A percentile compares a stretch with the other conserved stretches of the same genome.
Evolutionary conservation across 352 stramenopile species (phyloP).

Genomic region (Globisporangium cylindrosporum): DNA sequence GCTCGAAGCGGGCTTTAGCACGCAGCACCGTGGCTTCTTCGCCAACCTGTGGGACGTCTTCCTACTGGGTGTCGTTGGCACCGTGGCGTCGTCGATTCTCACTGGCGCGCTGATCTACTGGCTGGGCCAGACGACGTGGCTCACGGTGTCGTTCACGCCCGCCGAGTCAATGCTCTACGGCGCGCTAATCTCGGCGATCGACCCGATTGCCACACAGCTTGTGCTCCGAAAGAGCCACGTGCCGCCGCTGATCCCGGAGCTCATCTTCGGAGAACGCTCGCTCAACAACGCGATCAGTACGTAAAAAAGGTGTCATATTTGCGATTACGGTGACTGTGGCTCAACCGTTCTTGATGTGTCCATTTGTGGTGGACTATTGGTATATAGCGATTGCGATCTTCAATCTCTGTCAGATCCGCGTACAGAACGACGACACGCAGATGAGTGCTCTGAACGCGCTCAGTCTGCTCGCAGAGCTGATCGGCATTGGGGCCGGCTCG

Average conservation of each 20-base stretch:
- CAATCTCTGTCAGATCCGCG: slow-evolving; percentile 53
- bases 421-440: slow-evolving; percentile 48
- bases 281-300: slow-evolving; percentile 86
- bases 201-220: slow-evolving; percentile 89
- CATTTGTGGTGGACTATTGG: not conserved
- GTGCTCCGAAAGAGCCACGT: slow-evolving; percentile 87
- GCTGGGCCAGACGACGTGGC: slow-evolving; percentile 30
- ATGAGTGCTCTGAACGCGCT: slow-evolving; percentile 32
- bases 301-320: not conserved
- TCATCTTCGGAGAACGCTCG: slow-evolving; percentile 92
- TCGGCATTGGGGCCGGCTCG: slow-evolving; percentile 53
- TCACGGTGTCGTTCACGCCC: slow-evolving; percentile 67
- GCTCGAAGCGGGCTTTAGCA: slow-evolving; percentile 62
- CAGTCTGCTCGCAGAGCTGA: slow-evolving; percentile 36
- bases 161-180: slow-evolving; percentile 89
- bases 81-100: slow-evolving; percentile 43
- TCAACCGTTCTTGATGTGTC: not conserved
- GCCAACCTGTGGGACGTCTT: slow-evolving; percentile 47
- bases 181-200: slow-evolving; percentile 89
- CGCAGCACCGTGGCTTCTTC: slow-evolving; percentile 61
- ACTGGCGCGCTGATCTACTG: slow-evolving; percentile 47
- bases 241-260: slow-evolving; percentile 87
- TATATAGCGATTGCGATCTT: slow-evolving; percentile 73
- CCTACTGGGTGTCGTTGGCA: slow-evolving; percentile 44
- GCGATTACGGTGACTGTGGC: not conserved